Percentiles rank a stretch among this genome's conserved stretches.
Conservation (phyloP, 176 grass and related monocot genomes). For the Carex cristatella region DNA sequence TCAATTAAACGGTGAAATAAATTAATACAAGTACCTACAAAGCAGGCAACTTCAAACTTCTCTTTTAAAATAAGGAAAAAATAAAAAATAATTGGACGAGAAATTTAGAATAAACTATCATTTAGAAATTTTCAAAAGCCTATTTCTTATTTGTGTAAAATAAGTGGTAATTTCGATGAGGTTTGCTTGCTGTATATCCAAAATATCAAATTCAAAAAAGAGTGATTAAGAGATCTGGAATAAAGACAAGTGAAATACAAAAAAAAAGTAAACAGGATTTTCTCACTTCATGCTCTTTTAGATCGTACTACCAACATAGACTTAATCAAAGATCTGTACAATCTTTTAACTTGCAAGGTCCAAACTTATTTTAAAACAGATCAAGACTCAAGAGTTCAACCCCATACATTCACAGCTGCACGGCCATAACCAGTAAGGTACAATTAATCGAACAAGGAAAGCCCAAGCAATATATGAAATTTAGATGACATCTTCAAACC, state of each 20-base stretch:
- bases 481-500: not conserved
- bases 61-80: not conserved
- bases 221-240: too few relatives aligned
- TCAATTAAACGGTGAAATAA: not conserved
- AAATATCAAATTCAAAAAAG: not conserved
- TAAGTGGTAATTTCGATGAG: not conserved
- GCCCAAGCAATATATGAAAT: not conserved
- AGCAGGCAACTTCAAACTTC: not conserved
- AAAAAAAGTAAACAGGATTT: too few relatives aligned
- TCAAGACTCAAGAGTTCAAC: too few relatives aligned
- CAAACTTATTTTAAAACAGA: not conserved
- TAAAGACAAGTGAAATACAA: not conserved
- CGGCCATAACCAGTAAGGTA: not conserved
- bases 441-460: not conserved
- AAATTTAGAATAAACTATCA: not conserved
- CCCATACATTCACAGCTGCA: too few relatives aligned
- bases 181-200: not conserved
- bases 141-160: not conserved
- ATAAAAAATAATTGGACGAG: not conserved
- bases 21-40: not conserved
- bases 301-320: not conserved
- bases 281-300: too few relatives aligned
- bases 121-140: not conserved
- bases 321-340: not conserved
- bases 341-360: not conserved